phyloP scores from a whole-genome alignment of 768 basidiomycete genomes.

The Cyclocybe cylindracea region DNA sequence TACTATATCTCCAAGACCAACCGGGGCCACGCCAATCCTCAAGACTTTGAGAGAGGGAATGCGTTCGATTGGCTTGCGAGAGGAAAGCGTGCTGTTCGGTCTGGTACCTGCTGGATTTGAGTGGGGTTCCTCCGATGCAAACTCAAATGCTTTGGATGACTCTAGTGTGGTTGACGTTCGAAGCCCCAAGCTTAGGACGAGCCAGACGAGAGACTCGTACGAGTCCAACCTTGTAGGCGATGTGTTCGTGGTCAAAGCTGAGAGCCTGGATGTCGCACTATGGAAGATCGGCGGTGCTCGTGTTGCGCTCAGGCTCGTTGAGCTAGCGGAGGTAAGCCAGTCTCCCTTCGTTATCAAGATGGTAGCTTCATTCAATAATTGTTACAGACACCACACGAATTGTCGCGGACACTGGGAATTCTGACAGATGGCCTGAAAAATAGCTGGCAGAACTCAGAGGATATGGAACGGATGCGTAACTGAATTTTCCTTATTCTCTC shows the following conservation, averaged over 20 bases:
- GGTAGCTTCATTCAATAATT: not conserved
- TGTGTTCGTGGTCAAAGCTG: constrained; percentile 59
- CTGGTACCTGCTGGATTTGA: constrained; percentile 20
- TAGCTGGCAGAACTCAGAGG: constrained; percentile 93
- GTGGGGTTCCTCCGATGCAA: constrained; percentile 17
- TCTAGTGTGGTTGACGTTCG: too few species aligned
- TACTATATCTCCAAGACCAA: constrained; percentile 1
- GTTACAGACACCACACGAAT: constrained; percentile 68
- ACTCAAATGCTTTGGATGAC: too few species aligned
- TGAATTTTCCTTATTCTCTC: constrained; percentile 8
- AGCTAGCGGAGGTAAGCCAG: constrained; percentile 65
- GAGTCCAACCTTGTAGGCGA: constrained; percentile 40
- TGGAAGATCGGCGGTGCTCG: constrained; percentile 86
- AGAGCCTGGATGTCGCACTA: constrained; percentile 70
- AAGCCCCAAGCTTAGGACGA: too few species aligned
- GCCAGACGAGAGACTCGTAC: not conserved
- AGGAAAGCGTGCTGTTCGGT: constrained; percentile 21
- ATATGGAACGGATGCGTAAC: constrained; percentile 87
- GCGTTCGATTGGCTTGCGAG: constrained; percentile 27
- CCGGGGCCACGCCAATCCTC: constrained; percentile 34
- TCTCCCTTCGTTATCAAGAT: not conserved
- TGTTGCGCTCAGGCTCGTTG: constrained; percentile 70
- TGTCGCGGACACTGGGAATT: constrained; percentile 72
- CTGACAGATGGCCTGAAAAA: constrained; percentile 77
- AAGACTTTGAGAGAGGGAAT: constrained; percentile 53